Conservation (phyloP, 1,284 basidiomycete species). For the Schizophyllum amplum region DNA sequence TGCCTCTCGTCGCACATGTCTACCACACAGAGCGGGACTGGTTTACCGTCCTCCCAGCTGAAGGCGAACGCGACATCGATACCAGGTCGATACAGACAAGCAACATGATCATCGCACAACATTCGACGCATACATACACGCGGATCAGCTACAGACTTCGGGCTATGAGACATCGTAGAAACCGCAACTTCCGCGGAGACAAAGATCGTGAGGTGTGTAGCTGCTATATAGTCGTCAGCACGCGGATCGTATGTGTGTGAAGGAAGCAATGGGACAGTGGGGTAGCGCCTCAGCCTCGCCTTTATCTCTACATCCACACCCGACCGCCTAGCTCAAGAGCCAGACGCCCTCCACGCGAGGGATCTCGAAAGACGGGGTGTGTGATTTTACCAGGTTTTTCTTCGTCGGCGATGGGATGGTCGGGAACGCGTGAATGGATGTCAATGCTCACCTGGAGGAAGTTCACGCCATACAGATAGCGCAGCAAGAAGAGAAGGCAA, state of each 20-base stretch:
- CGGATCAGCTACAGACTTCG: too few species aligned
- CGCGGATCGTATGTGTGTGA: background rate
- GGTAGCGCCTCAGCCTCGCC: conserved; percentile 76
- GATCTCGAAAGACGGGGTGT: conserved; percentile 39
- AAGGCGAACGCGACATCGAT: too few species aligned
- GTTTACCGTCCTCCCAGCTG: too few species aligned
- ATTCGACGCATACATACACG: too few species aligned
- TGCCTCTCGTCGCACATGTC: too few species aligned
- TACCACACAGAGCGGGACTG: too few species aligned
- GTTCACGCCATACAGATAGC: conserved; percentile 10
- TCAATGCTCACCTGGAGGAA: conserved; percentile 23
- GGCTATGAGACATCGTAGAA: too few species aligned
- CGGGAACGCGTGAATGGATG: conserved; percentile 11
- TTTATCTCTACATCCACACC: conserved; percentile 71
- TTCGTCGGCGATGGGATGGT: conserved; percentile 41
- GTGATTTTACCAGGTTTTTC: conserved; percentile 84
- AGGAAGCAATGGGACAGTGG: background rate
- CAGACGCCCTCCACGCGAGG: conserved; percentile 7
- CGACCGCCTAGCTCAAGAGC: conserved; percentile 26
- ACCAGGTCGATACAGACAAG: too few species aligned
- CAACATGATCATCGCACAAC: too few species aligned
- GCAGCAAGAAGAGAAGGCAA: conserved; percentile 1
- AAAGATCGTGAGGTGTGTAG: too few species aligned
- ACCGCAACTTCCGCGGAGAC: too few species aligned
- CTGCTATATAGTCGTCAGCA: background rate